These are phyloP conservation scores for Chlamydomonas schloesseri DNA, from an alignment of 139 green algal species.

Conservation along the genomic window DNA sequence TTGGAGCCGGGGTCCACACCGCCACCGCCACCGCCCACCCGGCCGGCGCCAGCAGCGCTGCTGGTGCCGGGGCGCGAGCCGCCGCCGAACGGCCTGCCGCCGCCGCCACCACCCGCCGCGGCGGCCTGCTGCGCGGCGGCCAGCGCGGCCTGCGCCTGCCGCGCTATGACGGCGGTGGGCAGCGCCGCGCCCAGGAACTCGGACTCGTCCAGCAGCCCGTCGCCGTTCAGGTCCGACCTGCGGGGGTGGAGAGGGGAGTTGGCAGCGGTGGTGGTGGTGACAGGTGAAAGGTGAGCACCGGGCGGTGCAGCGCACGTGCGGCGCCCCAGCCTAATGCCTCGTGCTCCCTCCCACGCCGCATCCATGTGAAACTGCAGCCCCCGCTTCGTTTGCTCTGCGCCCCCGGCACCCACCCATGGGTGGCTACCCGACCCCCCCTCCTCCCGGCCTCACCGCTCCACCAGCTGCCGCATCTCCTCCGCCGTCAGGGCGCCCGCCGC, in stretches of 20 bases:
- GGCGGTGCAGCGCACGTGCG: neutral
- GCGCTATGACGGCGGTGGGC: conserved; percentile 28
- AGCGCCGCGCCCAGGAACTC: conserved; percentile 89
- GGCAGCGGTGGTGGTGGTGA: too few species aligned
- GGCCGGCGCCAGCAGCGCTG: neutral
- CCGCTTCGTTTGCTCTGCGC: too few species aligned
- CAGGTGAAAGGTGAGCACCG: too few species aligned
- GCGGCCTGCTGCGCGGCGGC: neutral
- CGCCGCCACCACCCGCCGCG: neutral
- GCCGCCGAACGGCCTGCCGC: neutral
- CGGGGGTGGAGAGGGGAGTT: too few species aligned
- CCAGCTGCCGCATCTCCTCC: conserved; percentile 57
- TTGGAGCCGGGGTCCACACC: neutral
- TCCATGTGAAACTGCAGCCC: too few species aligned
- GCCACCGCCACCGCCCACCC: neutral
- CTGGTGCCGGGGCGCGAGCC: neutral
- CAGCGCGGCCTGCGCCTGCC: conserved; percentile 13
- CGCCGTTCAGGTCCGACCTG: conserved; percentile 58
- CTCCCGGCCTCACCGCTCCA: conserved; percentile 44
- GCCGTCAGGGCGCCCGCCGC: neutral
- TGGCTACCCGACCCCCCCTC: too few species aligned
- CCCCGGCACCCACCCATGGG: too few species aligned
- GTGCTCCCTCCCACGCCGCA: too few species aligned
- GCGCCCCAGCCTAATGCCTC: too few species aligned
- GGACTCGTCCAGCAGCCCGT: conserved; percentile 64